phyloP scores from a whole-genome alignment of 306 rosid species.

The Ormosia emarginata region DNA sequence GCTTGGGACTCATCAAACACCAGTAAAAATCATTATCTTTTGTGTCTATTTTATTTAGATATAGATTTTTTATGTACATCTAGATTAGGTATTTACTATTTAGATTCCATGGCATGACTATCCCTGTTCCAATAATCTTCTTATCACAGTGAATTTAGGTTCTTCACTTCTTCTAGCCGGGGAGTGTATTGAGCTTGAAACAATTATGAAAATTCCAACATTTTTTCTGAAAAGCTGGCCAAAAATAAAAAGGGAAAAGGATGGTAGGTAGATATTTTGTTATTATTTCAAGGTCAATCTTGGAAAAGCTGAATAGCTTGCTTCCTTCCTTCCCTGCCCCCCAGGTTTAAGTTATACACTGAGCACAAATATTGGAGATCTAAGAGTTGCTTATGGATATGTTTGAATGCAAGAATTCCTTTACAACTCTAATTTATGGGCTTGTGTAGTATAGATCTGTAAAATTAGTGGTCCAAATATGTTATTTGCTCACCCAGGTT shows the following conservation, averaged over 20 bases:
- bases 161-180: background rate
- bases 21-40: constrained; percentile 42
- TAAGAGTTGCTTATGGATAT: constrained; percentile 4
- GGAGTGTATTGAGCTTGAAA: background rate
- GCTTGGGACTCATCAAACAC: constrained; percentile 88
- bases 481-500: constrained; percentile 1
- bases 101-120: background rate
- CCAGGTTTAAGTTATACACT: background rate
- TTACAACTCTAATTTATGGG: background rate
- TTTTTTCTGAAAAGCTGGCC: background rate
- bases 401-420: background rate
- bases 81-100: background rate
- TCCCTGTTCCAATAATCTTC: background rate
- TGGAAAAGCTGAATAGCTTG: background rate
- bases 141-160: background rate
- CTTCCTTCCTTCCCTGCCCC: background rate
- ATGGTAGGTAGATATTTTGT: background rate
- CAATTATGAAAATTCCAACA: background rate
- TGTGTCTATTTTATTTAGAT: background rate
- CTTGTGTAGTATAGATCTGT: background rate
- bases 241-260: background rate
- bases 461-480: constrained; percentile 2
- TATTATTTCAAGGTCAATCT: background rate
- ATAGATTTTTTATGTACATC: background rate
- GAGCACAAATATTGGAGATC: background rate